Conservation (phyloP, 495 filamentous ascomycete genomes). For the Podospora pseudopauciseta region DNA sequence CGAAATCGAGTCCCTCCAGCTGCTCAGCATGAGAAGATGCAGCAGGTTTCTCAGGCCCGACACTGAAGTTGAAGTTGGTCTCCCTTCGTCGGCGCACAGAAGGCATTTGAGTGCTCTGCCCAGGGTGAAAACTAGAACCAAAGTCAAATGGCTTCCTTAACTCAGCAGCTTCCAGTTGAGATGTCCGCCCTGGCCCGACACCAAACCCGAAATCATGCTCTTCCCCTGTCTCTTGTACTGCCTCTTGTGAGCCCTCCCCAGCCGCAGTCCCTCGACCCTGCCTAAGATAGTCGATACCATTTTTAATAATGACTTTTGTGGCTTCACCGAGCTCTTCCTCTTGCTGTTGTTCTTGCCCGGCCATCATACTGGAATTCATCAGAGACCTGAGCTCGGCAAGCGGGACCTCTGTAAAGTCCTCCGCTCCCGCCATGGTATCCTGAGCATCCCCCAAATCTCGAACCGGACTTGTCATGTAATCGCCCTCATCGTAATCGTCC, state of each 20-base stretch:
- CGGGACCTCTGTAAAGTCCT: constrained; percentile 51
- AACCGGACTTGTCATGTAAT: constrained; percentile 17
- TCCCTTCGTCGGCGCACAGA: not conserved
- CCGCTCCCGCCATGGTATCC: constrained; percentile 40
- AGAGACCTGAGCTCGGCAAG: constrained; percentile 42
- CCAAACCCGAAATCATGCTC: not conserved
- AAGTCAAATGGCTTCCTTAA: not conserved
- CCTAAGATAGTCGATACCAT: constrained; percentile 41
- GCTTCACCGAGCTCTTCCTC: constrained; percentile 41
- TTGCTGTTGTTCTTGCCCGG: constrained; percentile 21
- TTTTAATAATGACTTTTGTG: constrained; percentile 44
- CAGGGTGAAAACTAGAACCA: not conserved
- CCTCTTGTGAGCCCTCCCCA: not conserved
- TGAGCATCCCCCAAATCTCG: constrained; percentile 19
- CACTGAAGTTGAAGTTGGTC: not conserved
- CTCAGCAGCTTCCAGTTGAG: no score
- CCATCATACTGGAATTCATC: constrained; percentile 33
- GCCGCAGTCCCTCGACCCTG: constrained; percentile 26
- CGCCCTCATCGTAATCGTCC: constrained; percentile 28
- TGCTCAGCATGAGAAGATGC: not conserved
- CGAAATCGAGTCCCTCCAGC: not conserved
- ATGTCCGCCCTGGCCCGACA: not conserved
- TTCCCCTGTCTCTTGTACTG: not conserved
- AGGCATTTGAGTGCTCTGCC: not conserved
- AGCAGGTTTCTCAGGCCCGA: not conserved